Evolutionary conservation across 805 yeast species (phyloP).

Genomic region (Candida sanyiensis): DNA sequence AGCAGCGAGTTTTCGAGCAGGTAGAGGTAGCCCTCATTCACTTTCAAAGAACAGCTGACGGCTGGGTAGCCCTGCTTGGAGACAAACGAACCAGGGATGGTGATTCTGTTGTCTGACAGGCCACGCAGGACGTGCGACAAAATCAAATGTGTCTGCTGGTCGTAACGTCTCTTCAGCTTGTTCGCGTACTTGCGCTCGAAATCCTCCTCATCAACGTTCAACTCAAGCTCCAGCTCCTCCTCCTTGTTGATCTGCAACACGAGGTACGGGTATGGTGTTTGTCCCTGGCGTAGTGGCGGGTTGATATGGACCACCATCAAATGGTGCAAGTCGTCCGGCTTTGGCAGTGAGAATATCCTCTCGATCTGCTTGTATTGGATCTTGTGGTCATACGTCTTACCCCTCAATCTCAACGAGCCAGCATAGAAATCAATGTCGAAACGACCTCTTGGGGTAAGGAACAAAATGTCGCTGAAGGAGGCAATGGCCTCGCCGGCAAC

Average conservation of each 20-base stretch:
- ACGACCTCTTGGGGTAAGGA: constrained; percentile 97
- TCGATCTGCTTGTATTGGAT: constrained; percentile 86
- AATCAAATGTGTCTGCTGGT: constrained; percentile 80
- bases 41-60: constrained; percentile 86
- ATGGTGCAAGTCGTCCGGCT: constrained; percentile 90
- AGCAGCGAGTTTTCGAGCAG: constrained; percentile 89
- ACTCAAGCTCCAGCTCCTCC: constrained; percentile 86
- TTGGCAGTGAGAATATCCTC: constrained; percentile 86
- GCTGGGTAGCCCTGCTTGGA: constrained; percentile 80
- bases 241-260: constrained; percentile 85
- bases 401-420: constrained; percentile 81
- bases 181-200: constrained; percentile 70
- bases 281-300: constrained; percentile 98
- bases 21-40: constrained; percentile 89
- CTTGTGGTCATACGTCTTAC: constrained; percentile 96
- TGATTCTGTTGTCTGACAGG: constrained; percentile 77
- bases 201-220: constrained; percentile 79
- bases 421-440: constrained; percentile 94
- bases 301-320: constrained; percentile 84
- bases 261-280: constrained; percentile 89
- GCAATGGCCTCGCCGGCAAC: constrained; percentile 93
- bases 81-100: constrained; percentile 76
- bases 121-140: constrained; percentile 87
- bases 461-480: constrained; percentile 82
- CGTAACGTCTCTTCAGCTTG: constrained; percentile 67